These are phyloP conservation scores for Syncephalastrum racemosum DNA, from an alignment of 371 early-diverging fungal species.

Conservation along the genomic window DNA sequence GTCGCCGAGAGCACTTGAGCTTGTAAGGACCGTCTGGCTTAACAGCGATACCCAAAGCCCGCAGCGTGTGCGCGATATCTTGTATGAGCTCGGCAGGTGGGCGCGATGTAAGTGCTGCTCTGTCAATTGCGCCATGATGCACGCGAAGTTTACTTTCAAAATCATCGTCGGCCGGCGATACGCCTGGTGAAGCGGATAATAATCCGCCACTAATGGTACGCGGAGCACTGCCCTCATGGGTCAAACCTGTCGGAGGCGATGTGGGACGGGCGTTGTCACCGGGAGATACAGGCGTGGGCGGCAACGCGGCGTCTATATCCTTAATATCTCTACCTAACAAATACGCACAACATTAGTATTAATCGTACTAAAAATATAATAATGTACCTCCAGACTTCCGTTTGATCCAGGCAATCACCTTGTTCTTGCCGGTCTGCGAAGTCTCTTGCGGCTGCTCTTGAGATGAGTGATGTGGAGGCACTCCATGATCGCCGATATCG, in stretches of 20 bases:
- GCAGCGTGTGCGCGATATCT: constrained; percentile 1
- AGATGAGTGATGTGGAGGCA: background rate
- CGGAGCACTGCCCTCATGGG: too few species aligned
- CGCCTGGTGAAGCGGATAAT: too few species aligned
- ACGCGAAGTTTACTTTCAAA: background rate
- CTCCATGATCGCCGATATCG: background rate
- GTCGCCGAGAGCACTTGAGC: constrained; percentile 8
- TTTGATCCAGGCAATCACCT: constrained; percentile 20
- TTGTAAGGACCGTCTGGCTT: constrained; percentile 7
- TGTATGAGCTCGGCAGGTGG: constrained; percentile 3
- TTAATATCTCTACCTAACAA: too few species aligned
- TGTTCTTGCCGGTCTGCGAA: constrained; percentile 1
- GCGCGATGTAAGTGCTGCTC: constrained; percentile 4
- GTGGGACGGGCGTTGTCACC: too few species aligned
- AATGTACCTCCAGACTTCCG: constrained; percentile 14
- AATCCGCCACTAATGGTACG: too few species aligned
- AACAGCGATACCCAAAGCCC: constrained; percentile 5
- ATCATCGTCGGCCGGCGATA: too few species aligned
- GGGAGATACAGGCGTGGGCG: too few species aligned
- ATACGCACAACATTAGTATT: too few species aligned
- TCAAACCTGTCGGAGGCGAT: too few species aligned
- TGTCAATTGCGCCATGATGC: constrained; percentile 3
- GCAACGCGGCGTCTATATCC: too few species aligned
- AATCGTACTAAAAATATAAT: background rate
- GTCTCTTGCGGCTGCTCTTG: background rate